Evolutionary conservation across 73 alveolate species (phyloP).

Genomic region (Paramecium biaurelia): DNA sequence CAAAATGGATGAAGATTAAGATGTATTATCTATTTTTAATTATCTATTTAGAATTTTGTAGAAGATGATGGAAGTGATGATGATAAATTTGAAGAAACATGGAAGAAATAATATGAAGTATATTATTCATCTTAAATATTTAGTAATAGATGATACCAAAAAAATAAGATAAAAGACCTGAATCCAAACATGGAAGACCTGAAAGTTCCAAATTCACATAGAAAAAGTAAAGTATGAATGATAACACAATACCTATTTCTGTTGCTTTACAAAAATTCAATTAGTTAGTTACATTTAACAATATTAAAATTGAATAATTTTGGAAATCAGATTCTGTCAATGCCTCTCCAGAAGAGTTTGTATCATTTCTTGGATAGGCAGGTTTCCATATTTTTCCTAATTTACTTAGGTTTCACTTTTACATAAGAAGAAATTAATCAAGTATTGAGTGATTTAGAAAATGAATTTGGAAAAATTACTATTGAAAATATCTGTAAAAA

Average conservation of each 20-base stretch:
- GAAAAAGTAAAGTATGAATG: background rate
- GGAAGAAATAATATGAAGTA: background rate
- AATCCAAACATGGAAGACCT: slow-evolving; percentile 50
- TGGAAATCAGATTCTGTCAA: slow-evolving; percentile 38
- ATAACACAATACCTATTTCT: background rate
- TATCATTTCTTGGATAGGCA: background rate
- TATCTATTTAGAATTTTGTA: background rate
- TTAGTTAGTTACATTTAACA: slow-evolving; percentile 5
- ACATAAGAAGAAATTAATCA: slow-evolving; percentile 36
- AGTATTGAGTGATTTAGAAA: slow-evolving; percentile 15
- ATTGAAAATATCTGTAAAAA: slow-evolving; percentile 30
- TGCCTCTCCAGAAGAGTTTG: slow-evolving; percentile 50
- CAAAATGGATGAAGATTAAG: slow-evolving; percentile 35
- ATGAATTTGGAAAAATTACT: slow-evolving; percentile 24
- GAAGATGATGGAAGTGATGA: slow-evolving; percentile 44
- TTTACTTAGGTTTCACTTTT: background rate
- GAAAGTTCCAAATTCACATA: slow-evolving; percentile 13
- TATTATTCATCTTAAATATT: background rate
- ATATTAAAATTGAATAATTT: slow-evolving; percentile 39
- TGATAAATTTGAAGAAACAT: slow-evolving; percentile 17
- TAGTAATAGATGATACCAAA: background rate
- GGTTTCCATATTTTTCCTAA: background rate
- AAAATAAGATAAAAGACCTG: slow-evolving; percentile 38
- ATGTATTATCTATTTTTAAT: background rate
- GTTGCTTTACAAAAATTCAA: slow-evolving; percentile 15